Conservation (phyloP, 78 protist species). For the Capsaspora owczarzaki region DNA sequence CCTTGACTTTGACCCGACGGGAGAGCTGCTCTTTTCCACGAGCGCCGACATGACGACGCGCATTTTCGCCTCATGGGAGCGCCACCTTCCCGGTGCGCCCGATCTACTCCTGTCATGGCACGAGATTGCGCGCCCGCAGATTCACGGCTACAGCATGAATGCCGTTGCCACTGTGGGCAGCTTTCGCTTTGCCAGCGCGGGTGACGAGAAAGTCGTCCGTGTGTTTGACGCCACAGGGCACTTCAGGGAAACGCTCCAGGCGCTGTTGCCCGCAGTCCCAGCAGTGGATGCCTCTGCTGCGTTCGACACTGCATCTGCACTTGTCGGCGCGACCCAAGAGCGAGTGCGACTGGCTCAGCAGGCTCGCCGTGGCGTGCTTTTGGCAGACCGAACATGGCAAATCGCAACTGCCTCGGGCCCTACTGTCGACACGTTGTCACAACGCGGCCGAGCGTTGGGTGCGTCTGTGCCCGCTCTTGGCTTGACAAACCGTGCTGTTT, state of each 20-base stretch:
- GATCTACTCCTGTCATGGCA: too few species aligned
- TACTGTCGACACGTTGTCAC: background rate
- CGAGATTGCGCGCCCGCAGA: slow-evolving; percentile 30
- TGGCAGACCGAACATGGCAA: background rate
- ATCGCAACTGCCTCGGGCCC: background rate
- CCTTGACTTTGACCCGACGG: background rate
- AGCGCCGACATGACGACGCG: slow-evolving; percentile 23
- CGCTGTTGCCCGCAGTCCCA: too few species aligned
- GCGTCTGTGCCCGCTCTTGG: slow-evolving; percentile 28
- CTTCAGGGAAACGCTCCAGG: background rate
- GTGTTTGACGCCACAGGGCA: background rate
- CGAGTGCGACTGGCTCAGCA: background rate
- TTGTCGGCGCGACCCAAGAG: too few species aligned
- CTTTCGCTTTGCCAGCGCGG: background rate
- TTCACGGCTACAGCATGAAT: slow-evolving; percentile 19
- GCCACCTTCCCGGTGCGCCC: background rate
- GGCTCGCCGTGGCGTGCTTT: background rate
- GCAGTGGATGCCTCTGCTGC: too few species aligned
- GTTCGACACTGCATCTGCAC: too few species aligned
- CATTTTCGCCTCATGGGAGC: background rate
- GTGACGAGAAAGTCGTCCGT: slow-evolving; percentile 29
- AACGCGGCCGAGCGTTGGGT: background rate
- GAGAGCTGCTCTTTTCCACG: background rate
- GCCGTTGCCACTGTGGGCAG: background rate
- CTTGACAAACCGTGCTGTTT: slow-evolving; percentile 17